Percentiles rank a stretch among this genome's conserved stretches.
Evolutionary conservation across 305 asterid species (phyloP).

Genomic region (Petunia hybrid): DNA sequence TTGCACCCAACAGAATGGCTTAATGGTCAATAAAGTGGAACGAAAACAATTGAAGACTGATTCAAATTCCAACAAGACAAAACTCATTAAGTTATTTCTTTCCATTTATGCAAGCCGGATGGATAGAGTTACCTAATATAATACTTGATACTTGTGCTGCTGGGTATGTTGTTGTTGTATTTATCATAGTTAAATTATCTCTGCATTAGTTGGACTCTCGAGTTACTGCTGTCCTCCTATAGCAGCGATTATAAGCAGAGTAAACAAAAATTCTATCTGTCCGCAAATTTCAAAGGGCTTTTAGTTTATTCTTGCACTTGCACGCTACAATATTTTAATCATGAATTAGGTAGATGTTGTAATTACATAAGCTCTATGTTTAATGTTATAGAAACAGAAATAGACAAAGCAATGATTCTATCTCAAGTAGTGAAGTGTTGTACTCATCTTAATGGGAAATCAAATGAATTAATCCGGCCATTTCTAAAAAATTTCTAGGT

Average conservation of each 20-base stretch:
- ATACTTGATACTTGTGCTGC: too few relatives aligned
- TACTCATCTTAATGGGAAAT: conserved; percentile 32
- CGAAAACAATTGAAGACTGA: not conserved
- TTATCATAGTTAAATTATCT: too few relatives aligned
- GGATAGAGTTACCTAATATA: too few relatives aligned
- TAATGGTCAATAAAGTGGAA: not conserved
- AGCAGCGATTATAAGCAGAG: too few relatives aligned
- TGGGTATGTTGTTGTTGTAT: too few relatives aligned
- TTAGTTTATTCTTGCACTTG: not conserved
- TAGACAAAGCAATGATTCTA: conserved; percentile 31
- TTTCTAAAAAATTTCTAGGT: not conserved
- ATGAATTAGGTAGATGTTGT: conserved; percentile 8
- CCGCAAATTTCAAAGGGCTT: too few relatives aligned
- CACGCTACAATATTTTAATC: not conserved
- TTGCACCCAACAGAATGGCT: not conserved
- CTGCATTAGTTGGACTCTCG: too few relatives aligned
- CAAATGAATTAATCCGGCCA: not conserved
- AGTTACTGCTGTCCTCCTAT: too few relatives aligned
- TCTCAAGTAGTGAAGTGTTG: conserved; percentile 17
- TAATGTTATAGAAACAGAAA: not conserved
- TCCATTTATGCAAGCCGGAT: too few relatives aligned
- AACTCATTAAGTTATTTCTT: not conserved
- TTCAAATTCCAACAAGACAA: not conserved
- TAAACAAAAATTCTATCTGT: too few relatives aligned
- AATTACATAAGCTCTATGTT: conserved; percentile 19